phyloP scores from a whole-genome alignment of 2,329 filamentous ascomycete genomes.

The Ascochyta rabiei region DNA sequence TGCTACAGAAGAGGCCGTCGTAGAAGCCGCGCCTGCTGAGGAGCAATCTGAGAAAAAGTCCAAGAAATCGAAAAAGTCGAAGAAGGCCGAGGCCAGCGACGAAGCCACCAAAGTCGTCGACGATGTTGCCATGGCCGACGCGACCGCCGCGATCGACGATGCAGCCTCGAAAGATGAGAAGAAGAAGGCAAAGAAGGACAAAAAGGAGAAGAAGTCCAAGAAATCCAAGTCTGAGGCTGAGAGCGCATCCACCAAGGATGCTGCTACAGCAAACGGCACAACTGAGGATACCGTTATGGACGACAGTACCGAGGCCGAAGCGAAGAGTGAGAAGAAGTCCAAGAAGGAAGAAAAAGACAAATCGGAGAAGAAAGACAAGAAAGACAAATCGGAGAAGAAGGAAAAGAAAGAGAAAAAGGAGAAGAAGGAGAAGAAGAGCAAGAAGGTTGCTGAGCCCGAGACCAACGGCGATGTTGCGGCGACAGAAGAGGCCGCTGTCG shows the following conservation, averaged over 20 bases:
- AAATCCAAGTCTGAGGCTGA: conserved; percentile 24
- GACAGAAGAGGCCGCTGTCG: conserved; percentile 19
- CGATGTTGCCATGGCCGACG: conserved; percentile 30
- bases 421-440: conserved; percentile 32
- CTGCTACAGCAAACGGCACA: conserved; percentile 9
- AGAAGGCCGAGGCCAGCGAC: conserved; percentile 24
- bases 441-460: conserved; percentile 21
- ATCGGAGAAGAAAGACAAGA: conserved; percentile 15
- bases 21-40: conserved; percentile 23
- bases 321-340: conserved; percentile 31
- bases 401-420: conserved; percentile 28
- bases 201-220: conserved; percentile 32
- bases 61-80: conserved; percentile 33
- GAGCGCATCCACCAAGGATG: conserved; percentile 15
- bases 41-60: conserved; percentile 30
- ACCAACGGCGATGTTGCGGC: conserved; percentile 19
- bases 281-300: conserved; percentile 19
- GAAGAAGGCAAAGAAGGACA: conserved; percentile 34
- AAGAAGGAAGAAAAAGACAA: conserved; percentile 37
- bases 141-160: conserved; percentile 14
- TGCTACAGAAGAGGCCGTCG: conserved; percentile 16
- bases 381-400: conserved; percentile 3
- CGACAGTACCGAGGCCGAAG: conserved; percentile 19
- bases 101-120: conserved; percentile 19
- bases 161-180: conserved; percentile 25